A percentile compares a stretch with the other conserved stretches of the same genome.
These are phyloP conservation scores for Ceratocystis destructans DNA, from an alignment of 2,329 filamentous ascomycete genomes.

Conservation along the genomic window DNA sequence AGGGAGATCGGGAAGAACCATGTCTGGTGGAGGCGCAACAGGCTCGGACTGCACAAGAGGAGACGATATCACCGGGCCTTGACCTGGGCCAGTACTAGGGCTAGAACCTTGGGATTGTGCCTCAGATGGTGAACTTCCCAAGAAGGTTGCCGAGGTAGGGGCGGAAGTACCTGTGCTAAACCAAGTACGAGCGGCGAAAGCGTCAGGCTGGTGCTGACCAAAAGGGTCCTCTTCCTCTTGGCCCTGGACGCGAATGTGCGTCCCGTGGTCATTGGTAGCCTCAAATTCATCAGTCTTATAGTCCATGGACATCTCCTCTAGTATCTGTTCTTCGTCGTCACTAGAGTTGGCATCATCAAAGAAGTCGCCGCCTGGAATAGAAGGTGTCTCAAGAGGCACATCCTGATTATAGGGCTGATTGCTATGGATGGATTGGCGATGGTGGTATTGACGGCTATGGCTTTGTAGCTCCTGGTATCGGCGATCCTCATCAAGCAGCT, in stretches of 20 bases:
- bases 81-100: not conserved
- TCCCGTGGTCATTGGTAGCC: conserved; percentile 30
- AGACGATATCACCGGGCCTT: not conserved
- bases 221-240: not conserved
- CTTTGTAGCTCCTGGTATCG: conserved; percentile 23
- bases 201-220: not conserved
- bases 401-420: not conserved
- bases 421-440: not conserved
- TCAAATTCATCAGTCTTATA: conserved; percentile 74
- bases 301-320: conserved; percentile 79
- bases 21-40: conserved; percentile 3
- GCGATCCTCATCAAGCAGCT: conserved; percentile 24
- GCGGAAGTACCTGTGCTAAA: conserved; percentile 16
- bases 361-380: conserved; percentile 26
- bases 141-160: conserved; percentile 14
- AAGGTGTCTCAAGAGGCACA: conserved; percentile 7
- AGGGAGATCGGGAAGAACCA: not conserved
- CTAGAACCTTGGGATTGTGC: not conserved
- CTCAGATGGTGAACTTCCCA: conserved; percentile 3
- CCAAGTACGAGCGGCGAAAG: conserved; percentile 14
- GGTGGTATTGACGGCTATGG: not conserved
- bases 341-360: conserved; percentile 51
- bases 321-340: conserved; percentile 59
- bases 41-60: not conserved
- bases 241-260: not conserved